These are phyloP conservation scores for Melanomma pulvis-pyrius DNA, from an alignment of 495 filamentous ascomycete species.

Conservation along the genomic window DNA sequence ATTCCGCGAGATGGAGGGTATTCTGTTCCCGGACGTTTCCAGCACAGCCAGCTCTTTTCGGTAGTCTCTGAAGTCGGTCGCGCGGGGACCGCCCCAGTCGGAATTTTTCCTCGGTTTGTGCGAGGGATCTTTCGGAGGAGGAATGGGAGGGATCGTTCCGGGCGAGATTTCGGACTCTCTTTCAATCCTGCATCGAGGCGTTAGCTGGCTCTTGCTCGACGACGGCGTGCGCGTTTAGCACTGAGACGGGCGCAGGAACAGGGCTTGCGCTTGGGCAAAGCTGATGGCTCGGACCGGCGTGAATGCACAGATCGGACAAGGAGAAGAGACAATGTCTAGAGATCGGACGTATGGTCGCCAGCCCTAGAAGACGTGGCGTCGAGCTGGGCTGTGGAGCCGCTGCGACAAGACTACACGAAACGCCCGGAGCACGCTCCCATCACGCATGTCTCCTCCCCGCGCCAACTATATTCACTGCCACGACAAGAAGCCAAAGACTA, in stretches of 20 bases:
- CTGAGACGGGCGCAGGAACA: slow-evolving; percentile 23
- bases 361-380: not conserved
- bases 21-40: slow-evolving; percentile 59
- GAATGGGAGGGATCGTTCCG: slow-evolving; percentile 45
- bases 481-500: not conserved
- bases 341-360: not conserved
- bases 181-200: slow-evolving; percentile 26
- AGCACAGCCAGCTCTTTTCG: slow-evolving; percentile 72
- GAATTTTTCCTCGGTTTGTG: slow-evolving; percentile 43
- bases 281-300: not conserved
- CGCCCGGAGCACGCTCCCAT: not conserved
- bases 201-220: slow-evolving; percentile 21
- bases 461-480: not conserved
- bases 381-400: slow-evolving; percentile 2
- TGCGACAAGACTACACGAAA: slow-evolving; percentile 7
- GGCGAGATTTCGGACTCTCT: slow-evolving; percentile 46
- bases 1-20: slow-evolving; percentile 57
- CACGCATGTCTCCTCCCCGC: not conserved
- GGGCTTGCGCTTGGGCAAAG: slow-evolving; percentile 20
- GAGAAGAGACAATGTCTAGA: slow-evolving; percentile 8
- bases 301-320: not conserved
- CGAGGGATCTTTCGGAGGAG: slow-evolving; percentile 39
- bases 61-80: slow-evolving; percentile 63
- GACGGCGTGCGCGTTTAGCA: slow-evolving; percentile 4
- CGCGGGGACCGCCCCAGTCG: slow-evolving; percentile 51